Base-by-base conservation (phyloP, 2,329 filamentous ascomycete genomes). In the Aphanoascus verrucosus region DNA sequence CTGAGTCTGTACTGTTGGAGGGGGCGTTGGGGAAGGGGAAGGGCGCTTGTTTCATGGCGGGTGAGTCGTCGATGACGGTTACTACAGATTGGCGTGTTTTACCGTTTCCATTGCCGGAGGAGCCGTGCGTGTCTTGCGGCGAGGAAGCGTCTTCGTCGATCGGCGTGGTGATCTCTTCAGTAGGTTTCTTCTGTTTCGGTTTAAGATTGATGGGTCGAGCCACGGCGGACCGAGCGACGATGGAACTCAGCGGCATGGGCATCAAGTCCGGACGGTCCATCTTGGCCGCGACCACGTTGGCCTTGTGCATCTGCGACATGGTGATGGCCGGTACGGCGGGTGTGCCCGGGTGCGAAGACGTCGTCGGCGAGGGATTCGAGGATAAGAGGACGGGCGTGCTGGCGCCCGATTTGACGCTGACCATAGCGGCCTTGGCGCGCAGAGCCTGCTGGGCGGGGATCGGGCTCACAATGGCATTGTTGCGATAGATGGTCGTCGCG, bases 401-500 rank as follows among this genome's bases (percentile, higher is more conserved):
- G 53, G 74, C 77, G 17, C 77, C 79, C 54, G 86, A 85, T 69
- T 88, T 93, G 59, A 98, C 89, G 63, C 88, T 95, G 66, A 98
- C 89, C 65, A 97, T 84, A 35, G 88, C 90, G 8, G 93, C 88
- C 70, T 93, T 94, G 59, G 86, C 86, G 56, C 89, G 82, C 65
- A 91, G 86, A 55, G 88, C 86, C 50, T 89, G 93, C 64, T 93
- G 88, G 0, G 89, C 88, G 0, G 90, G 85, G 53, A 84, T 73
- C 1, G 75, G 86, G 65, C 77, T 89, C 61, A 95, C 81, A 50
- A 94, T 82, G 14, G 88, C 89, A 63, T 94, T 88, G 72, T 90
- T 91, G 60, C 88, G 86, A 66, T 96, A 97, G 51, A 95, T 88
- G 17, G 91, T 96, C 1, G 90, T 95, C 2, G 89, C 90, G 58